Base-by-base conservation (phyloP, 2,329 filamentous ascomycete species). In the Xylariaceae sp. region DNA sequence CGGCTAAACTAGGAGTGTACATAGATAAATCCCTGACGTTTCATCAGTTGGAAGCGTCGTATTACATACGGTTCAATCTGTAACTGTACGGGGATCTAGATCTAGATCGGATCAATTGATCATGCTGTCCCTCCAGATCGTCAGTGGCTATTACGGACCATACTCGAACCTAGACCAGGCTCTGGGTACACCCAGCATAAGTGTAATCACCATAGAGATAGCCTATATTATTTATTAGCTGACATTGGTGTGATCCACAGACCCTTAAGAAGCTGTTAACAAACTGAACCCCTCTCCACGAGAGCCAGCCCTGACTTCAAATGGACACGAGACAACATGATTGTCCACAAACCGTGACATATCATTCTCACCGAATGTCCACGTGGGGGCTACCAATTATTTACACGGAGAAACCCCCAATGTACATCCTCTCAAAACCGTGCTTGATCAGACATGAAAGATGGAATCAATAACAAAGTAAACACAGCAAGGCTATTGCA, bases 401-500 rank as follows among this genome's bases (percentile, higher is more conserved):
- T 30, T 51, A 41, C 31, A 37, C 7, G 12, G 9, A 8, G 39
- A 40, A 5, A n/a, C 39, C 29, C 31, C 11, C 5, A 27, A 34
- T 12, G 40, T 43, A 50, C 46, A 19, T 12, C 12, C 19, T 31
- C 29, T 35, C 19, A 4, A 51, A 37, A 27, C 27, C 31, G 46
- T 11, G 4, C 8, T 11, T 12, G 19, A 42, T 31, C 8, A 3
- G 30, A 50, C 12, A 47, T 35, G n/a, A 5, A 6, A 9, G 4
- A n/a, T 39, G 7, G 44, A 35, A 47, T 37, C 44, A 54, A 41
- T 47, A 32, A 29, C 50, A 50, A 53, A 56, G 41, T 47, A 55
- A 54, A n/a, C 29, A 52, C 51, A 52, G 48, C 54, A 40, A 48
- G 48, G 54, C 51, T 56, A 59, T 59, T 54, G 46, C 12, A 44